These are phyloP conservation scores for Suhomyces bribrorum DNA, from an alignment of 1,139 yeast species.

Conservation along the genomic window DNA sequence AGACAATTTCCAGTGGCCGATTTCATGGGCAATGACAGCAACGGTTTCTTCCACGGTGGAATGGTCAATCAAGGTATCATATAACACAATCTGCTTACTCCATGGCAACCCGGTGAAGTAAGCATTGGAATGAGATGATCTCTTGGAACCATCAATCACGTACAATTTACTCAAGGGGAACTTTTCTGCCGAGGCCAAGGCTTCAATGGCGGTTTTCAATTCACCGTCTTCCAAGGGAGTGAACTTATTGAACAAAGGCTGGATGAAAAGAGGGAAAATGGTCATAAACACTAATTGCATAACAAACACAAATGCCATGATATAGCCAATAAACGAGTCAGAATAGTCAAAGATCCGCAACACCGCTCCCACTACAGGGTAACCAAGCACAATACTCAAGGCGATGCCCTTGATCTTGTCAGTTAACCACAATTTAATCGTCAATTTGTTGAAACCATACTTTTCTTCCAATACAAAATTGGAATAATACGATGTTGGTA, in stretches of 20 bases:
- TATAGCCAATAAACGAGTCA: constrained; percentile 75
- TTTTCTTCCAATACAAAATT: constrained; percentile 89
- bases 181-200: constrained; percentile 67
- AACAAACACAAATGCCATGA: constrained; percentile 68
- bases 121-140: constrained; percentile 96
- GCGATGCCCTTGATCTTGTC: constrained; percentile 66
- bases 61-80: constrained; percentile 83
- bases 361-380: constrained; percentile 72
- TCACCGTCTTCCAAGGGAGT: constrained; percentile 91
- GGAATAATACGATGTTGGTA: constrained; percentile 73
- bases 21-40: constrained; percentile 95
- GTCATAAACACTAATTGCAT: constrained; percentile 76
- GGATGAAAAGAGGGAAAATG: constrained; percentile 77
- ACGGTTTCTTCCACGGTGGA: constrained; percentile 79
- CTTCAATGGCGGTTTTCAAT: constrained; percentile 77
- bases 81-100: constrained; percentile 92
- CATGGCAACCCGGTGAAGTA: constrained; percentile 95
- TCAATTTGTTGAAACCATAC: constrained; percentile 89
- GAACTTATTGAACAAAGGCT: constrained; percentile 88
- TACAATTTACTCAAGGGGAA: constrained; percentile 86
- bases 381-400: constrained; percentile 60
- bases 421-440: constrained; percentile 65
- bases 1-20: constrained; percentile 93
- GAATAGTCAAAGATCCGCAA: constrained; percentile 78
- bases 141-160: constrained; percentile 92